Evolutionary conservation across 2,329 filamentous ascomycete genomes (phyloP).

Genomic region (Botryotinia narcissicola): DNA sequence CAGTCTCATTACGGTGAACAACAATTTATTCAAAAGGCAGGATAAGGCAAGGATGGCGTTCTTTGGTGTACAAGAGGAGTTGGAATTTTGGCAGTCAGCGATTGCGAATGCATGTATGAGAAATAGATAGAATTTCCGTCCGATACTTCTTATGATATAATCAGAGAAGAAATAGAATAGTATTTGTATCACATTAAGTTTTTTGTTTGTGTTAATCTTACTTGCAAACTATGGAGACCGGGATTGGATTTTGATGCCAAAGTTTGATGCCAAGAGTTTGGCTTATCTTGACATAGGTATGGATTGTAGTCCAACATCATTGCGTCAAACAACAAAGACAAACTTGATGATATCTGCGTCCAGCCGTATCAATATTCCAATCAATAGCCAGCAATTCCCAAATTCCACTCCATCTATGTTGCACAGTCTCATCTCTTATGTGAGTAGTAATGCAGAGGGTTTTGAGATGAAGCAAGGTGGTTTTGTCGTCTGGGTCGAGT

Average conservation of each 20-base stretch:
- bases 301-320: not conserved
- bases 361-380: not conserved
- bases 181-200: not conserved
- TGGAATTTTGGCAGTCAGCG: not conserved
- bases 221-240: not conserved
- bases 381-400: not conserved
- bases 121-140: conserved; percentile 1
- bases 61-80: conserved; percentile 15
- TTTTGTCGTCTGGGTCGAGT: no score
- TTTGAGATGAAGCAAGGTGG: no score
- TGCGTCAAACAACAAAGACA: not conserved
- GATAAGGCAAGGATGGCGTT: conserved; percentile 19
- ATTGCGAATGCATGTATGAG: conserved; percentile 2
- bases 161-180: not conserved
- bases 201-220: not conserved
- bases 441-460: no score
- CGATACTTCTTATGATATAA: not conserved
- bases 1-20: not conserved
- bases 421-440: no score
- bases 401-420: not conserved
- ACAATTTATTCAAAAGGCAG: conserved; percentile 15
- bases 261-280: conserved; percentile 3
- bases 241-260: not conserved
- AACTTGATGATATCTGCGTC: not conserved
- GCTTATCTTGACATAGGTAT: not conserved